A percentile compares a stretch with the other conserved stretches of the same genome.
phyloP scores from a whole-genome alignment of 345 rosid species.

The Lumnitzera littorea region DNA sequence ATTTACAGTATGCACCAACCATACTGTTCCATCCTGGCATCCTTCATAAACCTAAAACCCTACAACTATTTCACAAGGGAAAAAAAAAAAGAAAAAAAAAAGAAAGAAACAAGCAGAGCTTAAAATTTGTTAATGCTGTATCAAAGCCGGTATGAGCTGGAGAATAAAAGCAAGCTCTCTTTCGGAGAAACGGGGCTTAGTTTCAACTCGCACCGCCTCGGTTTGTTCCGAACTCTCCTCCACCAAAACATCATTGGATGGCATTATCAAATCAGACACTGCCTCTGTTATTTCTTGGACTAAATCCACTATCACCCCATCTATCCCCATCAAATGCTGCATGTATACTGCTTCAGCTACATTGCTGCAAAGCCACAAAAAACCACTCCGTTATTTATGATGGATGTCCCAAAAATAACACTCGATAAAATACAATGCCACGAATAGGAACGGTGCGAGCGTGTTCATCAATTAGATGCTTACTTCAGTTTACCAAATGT shows the following conservation, averaged over 20 bases:
- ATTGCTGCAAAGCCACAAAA: conserved; percentile 32
- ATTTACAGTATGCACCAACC: too few species aligned
- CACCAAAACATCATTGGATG: conserved; percentile 11
- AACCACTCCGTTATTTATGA: background rate
- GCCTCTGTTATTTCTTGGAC: conserved; percentile 73
- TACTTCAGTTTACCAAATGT: conserved; percentile 85
- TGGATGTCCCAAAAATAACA: too few species aligned
- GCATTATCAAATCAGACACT: conserved; percentile 47
- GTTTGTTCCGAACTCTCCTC: background rate
- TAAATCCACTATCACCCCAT: conserved; percentile 84
- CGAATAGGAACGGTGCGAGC: too few species aligned
- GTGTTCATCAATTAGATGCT: conserved; percentile 3
- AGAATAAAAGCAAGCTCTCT: conserved; percentile 75
- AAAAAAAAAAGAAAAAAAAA: too few species aligned
- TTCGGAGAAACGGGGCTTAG: conserved; percentile 61
- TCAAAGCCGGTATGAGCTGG: conserved; percentile 78
- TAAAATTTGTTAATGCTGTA: conserved; percentile 33
- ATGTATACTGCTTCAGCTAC: conserved; percentile 80
- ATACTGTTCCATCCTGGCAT: too few species aligned
- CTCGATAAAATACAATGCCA: too few species aligned
- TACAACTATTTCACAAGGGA: too few species aligned
- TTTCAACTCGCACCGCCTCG: conserved; percentile 2
- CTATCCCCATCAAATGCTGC: conserved; percentile 89
- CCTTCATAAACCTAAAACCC: too few species aligned
- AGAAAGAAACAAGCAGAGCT: too few species aligned